phyloP scores from a whole-genome alignment of 2,329 filamentous ascomycete species.

The Fusarium begoniae region DNA sequence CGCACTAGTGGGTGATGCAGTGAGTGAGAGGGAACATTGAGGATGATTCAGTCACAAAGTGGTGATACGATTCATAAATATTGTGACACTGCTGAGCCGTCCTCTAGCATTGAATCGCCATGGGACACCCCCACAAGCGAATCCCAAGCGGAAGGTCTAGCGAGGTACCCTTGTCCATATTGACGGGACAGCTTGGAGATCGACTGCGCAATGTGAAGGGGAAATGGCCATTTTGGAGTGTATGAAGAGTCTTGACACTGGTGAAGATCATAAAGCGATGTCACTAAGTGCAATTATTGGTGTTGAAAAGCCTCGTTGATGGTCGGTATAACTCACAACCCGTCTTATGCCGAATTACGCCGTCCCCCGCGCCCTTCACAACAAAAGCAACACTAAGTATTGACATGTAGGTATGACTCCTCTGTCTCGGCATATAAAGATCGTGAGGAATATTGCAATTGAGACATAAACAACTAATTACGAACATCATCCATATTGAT shows the following conservation, averaged over 20 bases:
- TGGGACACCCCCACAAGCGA: conserved; percentile 12
- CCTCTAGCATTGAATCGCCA: neutral
- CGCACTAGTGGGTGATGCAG: neutral
- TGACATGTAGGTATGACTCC: neutral
- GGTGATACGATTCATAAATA: neutral
- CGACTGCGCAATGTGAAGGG: neutral
- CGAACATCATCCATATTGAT: neutral
- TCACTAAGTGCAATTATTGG: neutral
- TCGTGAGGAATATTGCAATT: neutral
- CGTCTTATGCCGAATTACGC: neutral
- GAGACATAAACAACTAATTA: neutral
- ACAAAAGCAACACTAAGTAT: conserved; percentile 14
- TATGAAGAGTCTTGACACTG: neutral
- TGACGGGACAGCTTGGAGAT: neutral
- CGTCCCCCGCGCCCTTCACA: conserved; percentile 32
- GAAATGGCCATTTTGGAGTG: neutral
- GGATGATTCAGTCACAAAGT: neutral
- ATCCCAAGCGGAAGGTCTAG: conserved; percentile 2
- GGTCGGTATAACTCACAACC: neutral
- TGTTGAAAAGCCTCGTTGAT: neutral
- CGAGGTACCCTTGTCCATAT: conserved; percentile 5
- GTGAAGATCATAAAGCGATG: neutral
- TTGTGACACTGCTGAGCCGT: neutral
- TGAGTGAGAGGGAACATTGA: neutral
- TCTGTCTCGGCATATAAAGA: conserved; percentile 3